phyloP scores from a whole-genome alignment of 2,329 filamentous ascomycete species.

The Claviceps citrina region DNA sequence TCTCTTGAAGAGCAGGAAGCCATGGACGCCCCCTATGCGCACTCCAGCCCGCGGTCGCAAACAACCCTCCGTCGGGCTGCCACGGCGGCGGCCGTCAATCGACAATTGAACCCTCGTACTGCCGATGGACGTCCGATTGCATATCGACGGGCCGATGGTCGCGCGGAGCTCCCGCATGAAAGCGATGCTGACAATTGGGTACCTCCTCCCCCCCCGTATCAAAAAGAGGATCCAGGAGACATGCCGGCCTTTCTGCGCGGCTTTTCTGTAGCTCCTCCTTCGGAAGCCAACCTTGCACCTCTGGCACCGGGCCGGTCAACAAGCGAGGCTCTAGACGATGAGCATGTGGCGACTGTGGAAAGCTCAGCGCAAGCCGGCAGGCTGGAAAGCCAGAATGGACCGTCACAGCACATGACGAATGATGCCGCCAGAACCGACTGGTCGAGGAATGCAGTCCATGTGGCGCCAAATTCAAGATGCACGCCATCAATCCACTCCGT shows the following conservation, averaged over 20 bases:
- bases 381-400: slow-evolving; percentile 7
- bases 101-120: slow-evolving; percentile 46
- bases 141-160: slow-evolving; percentile 54
- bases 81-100: slow-evolving; percentile 60
- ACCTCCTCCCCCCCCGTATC: slow-evolving; percentile 69
- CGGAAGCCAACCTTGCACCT: slow-evolving; percentile 12
- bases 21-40: slow-evolving; percentile 56
- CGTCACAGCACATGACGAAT: slow-evolving; percentile 17
- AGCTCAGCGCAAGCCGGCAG: slow-evolving; percentile 2
- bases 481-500: slow-evolving; percentile 13
- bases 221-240: slow-evolving; percentile 45
- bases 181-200: slow-evolving; percentile 84
- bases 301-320: slow-evolving; percentile 6
- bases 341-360: background rate
- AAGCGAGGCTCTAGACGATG: background rate
- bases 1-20: slow-evolving; percentile 44
- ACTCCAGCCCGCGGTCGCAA: slow-evolving; percentile 54
- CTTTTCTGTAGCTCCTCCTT: slow-evolving; percentile 25
- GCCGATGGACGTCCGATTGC: slow-evolving; percentile 38
- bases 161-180: slow-evolving; percentile 63
- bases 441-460: slow-evolving; percentile 9
- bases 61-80: slow-evolving; percentile 58
- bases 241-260: slow-evolving; percentile 41
- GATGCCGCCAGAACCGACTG: background rate
- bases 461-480: slow-evolving; percentile 16